Base-by-base conservation (phyloP, 2,329 filamentous ascomycete species). In the Fusarium lyarnte region DNA sequence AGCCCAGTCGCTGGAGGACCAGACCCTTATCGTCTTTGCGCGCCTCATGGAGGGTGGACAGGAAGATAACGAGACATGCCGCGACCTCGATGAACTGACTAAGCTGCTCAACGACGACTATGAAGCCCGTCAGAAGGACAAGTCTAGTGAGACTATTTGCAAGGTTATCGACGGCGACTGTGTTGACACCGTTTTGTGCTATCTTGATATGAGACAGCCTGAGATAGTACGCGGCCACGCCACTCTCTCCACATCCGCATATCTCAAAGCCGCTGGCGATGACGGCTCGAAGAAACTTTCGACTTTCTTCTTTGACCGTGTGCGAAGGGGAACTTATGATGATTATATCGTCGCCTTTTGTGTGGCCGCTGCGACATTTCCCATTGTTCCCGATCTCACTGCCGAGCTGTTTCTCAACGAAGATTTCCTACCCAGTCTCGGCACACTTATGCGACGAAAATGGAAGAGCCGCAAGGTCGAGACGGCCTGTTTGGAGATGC, bases 281-380 rank as follows among this genome's bases (percentile, higher is more conserved):
- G 87, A 89, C 11, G 94, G 94, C 7, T 87, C 90, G 72, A 86
- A 89, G 73, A 88, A 91, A 73, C 89, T 98, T 54, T 88, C 89
- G 9, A 87, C 88, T 9, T 95, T 96, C 80, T 93, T 98, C 79
- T 91, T 91, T 59, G 85, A 88, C 21, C 90, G 92, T 58, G 86
- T 97, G 21, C 84, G 88, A 74, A 90, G 92, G 71, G 91, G 91
- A 58, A 95, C 92, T 29, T 93, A 94, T 72, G 95, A 98, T 77
- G 94, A 97, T 81, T 90, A 97, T 74, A 94, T 97, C 60, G 87
- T 96, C 54, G 95, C 95, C 10, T 98, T 98, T 80, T 98, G 95
- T 58, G 94, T 95, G n/a, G 94, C 94, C 10, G 90, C 94, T 4
- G 90, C 91, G 27, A 89, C 97, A 13, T 99, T 99, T 79, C 95